Base-by-base conservation (phyloP, 352 stramenopile species). In the Globisporangium uncinulatum region DNA sequence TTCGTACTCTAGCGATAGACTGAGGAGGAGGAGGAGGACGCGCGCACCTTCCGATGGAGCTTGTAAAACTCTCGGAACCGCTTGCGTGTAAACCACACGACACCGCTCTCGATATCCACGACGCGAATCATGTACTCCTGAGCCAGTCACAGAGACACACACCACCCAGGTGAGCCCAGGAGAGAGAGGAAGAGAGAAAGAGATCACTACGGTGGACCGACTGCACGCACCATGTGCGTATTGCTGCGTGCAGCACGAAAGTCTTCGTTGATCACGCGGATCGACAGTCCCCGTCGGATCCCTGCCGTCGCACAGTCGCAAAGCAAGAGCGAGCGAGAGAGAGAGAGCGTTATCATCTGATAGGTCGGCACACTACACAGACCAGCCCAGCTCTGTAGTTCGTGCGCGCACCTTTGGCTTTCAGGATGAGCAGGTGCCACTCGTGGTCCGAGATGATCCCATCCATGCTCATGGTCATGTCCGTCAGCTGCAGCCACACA, bases 101-200 rank as follows among this genome's bases (percentile, higher is more conserved):
- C 81, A 9, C 84, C 84, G 71, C 73, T 92, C 63, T 94, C 84
- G 17, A 94, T 63, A 65, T 94, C 84, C 32, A 91, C 83, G 10
- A 92, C 82, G 56, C 84, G 82, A 49, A 94, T 84, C 61, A 90
- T 76, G 63, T 94, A 94, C 57, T 92, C 84, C 84, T 94, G 51
- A 17, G 31, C 10, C 4, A 31, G 9, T 31, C 13, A 32, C 4
- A 64, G 17, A 62, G 19, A 54, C 10, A 51, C 1, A 32, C 21
- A 17, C 11, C 50, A 6, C n/a, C 15, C 17, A 24, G 2, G 39
- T 13, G 21, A 55, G 8, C 21, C 6, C 3, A 21, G 14, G 1
- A 54, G 11, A 37, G 49, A 6, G 9, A 7, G 6, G 17, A 32
- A 48, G 10, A 41, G 6, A 20, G 24, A 21, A 7, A 14, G 4